Conservation (phyloP, 352 stramenopile genomes). For the Globisporangium splendens region DNA sequence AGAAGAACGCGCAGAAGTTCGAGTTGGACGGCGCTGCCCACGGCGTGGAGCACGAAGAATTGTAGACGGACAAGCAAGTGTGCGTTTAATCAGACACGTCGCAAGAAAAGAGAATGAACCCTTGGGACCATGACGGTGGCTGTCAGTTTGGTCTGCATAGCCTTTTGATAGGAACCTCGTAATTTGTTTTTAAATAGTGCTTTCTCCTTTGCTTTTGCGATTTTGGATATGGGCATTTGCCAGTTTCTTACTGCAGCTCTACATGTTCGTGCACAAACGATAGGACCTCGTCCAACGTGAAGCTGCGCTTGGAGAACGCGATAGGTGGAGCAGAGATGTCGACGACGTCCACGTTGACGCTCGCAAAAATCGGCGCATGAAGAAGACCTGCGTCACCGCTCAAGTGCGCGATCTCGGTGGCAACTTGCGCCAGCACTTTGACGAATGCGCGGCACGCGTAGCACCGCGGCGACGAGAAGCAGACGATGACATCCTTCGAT, state of each 20-base stretch:
- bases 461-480: conserved; percentile 21
- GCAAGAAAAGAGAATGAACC: neutral
- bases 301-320: conserved; percentile 1
- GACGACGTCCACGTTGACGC: conserved; percentile 19
- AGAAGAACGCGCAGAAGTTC: conserved; percentile 86
- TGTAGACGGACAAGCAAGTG: conserved; percentile 28
- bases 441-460: conserved; percentile 15
- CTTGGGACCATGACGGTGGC: neutral
- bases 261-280: conserved; percentile 3
- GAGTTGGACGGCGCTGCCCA: conserved; percentile 59
- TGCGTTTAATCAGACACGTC: neutral
- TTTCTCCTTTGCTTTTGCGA: no score
- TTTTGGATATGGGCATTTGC: neutral
- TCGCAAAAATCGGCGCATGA: conserved; percentile 8
- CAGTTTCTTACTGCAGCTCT: neutral
- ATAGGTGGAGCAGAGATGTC: conserved; percentile 2
- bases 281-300: conserved; percentile 7
- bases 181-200: conserved; percentile 1
- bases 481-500: conserved; percentile 11
- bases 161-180: conserved; percentile 13
- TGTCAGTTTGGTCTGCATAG: neutral
- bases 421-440: conserved; percentile 14
- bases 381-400: neutral
- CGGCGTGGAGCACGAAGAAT: conserved; percentile 63
- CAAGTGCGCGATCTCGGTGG: neutral